Conservation (phyloP, 768 basidiomycete species). For the Trametes cinnabarina region DNA sequence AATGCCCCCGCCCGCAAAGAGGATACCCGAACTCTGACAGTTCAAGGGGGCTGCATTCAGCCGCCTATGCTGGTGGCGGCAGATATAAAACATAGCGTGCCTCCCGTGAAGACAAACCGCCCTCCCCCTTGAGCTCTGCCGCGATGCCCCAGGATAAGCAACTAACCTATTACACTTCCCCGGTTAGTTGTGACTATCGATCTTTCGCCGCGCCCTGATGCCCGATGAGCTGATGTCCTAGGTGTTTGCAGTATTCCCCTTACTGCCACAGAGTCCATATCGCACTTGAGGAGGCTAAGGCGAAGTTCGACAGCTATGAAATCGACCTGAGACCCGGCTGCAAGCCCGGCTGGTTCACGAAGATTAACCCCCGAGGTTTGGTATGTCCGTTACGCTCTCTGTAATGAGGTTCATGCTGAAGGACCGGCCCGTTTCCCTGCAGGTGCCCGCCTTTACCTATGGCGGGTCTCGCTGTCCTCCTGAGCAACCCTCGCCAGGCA, state of each 20-base stretch:
- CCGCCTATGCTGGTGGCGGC: background rate
- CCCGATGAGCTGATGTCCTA: background rate
- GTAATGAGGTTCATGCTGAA: background rate
- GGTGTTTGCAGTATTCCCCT: background rate
- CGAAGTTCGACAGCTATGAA: slow-evolving; percentile 49
- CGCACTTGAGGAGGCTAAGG: slow-evolving; percentile 58
- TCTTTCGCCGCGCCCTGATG: no score
- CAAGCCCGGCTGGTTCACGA: slow-evolving; percentile 69
- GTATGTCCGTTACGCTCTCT: slow-evolving; percentile 30
- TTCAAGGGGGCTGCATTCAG: background rate
- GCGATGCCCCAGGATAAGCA: slow-evolving; percentile 5
- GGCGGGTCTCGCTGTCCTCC: slow-evolving; percentile 59
- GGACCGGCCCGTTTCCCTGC: background rate
- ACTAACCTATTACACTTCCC: slow-evolving; percentile 15
- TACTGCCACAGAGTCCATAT: slow-evolving; percentile 47
- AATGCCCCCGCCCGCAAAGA: slow-evolving; percentile 4
- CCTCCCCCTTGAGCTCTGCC: background rate
- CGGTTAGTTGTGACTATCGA: background rate
- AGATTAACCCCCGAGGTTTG: slow-evolving; percentile 64
- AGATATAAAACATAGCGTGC: slow-evolving; percentile 8
- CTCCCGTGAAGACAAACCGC: background rate
- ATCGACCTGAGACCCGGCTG: slow-evolving; percentile 50
- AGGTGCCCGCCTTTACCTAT: slow-evolving; percentile 61
- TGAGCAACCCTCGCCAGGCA: slow-evolving; percentile 56
- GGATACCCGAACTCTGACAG: background rate